Evolutionary conservation across 192 early-diverging fungal genomes (phyloP).

Genomic region (Entrophospora sp.): DNA sequence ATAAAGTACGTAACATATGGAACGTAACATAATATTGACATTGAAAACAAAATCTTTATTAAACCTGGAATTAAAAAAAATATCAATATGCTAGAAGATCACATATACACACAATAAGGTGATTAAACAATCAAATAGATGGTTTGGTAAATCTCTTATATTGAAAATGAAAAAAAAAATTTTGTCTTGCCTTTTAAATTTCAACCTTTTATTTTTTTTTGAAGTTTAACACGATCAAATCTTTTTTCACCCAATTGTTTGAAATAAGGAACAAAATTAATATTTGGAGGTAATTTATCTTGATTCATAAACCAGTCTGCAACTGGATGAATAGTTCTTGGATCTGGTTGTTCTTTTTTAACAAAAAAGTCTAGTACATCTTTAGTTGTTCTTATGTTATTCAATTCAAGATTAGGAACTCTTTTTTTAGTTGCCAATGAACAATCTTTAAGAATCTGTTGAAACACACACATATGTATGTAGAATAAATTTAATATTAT

Average conservation of each 20-base stretch:
- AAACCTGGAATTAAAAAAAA: too few species aligned
- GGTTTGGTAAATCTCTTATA: too few species aligned
- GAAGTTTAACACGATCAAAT: slow-evolving; percentile 20
- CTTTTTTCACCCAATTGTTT: slow-evolving; percentile 30
- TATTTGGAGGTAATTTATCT: slow-evolving; percentile 27
- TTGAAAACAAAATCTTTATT: too few species aligned
- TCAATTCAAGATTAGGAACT: slow-evolving; percentile 30
- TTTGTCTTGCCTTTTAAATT: too few species aligned
- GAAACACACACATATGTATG: too few species aligned
- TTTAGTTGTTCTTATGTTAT: slow-evolving; percentile 26
- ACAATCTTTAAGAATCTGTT: slow-evolving; percentile 31
- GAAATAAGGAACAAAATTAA: slow-evolving; percentile 32
- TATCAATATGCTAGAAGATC: too few species aligned
- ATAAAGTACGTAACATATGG: too few species aligned
- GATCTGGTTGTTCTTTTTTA: not conserved
- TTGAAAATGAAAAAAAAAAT: too few species aligned
- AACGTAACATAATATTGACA: too few species aligned
- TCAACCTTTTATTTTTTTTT: not conserved
- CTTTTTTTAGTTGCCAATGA: slow-evolving; percentile 25
- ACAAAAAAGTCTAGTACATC: slow-evolving; percentile 30
- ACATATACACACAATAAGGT: too few species aligned
- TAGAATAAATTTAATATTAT: not conserved
- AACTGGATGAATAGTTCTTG: slow-evolving; percentile 29
- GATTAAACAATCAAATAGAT: too few species aligned
- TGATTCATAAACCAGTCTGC: slow-evolving; percentile 35